A percentile compares a stretch with the other conserved stretches of the same genome.
phyloP scores from a whole-genome alignment of 768 basidiomycete species.

The Sistotremastrum suecicum region DNA sequence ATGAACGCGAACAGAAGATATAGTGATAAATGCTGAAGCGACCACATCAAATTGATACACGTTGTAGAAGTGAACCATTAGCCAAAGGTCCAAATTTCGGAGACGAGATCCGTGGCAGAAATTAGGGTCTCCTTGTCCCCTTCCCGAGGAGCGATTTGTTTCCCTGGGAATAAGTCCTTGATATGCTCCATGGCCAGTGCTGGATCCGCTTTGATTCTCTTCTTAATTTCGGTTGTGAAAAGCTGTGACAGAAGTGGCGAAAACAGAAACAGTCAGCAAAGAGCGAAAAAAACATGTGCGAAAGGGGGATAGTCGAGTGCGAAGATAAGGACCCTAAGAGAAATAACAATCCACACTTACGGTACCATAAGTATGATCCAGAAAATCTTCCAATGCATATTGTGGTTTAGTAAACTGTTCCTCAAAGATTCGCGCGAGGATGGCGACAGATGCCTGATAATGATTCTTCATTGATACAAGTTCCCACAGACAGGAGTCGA shows the following conservation, averaged over 20 bases:
- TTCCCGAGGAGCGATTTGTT: conserved; percentile 14
- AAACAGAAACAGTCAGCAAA: conserved; percentile 1
- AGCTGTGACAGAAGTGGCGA: conserved; percentile 33
- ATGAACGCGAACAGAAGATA: too few species aligned
- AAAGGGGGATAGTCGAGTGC: conserved; percentile 2
- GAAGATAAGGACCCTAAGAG: neutral
- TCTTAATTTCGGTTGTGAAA: conserved; percentile 68
- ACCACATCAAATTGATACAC: too few species aligned
- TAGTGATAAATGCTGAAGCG: too few species aligned
- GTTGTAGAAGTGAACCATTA: conserved; percentile 1
- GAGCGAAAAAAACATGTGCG: neutral
- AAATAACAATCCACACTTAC: conserved; percentile 26
- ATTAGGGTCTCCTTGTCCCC: conserved; percentile 2
- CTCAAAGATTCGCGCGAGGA: conserved; percentile 69
- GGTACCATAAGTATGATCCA: conserved; percentile 85
- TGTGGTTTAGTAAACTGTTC: conserved; percentile 88
- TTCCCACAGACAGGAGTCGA: conserved; percentile 90
- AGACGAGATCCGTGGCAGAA: conserved; percentile 23
- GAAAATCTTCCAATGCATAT: conserved; percentile 88
- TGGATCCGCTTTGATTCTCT: conserved; percentile 72
- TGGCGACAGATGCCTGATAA: conserved; percentile 81
- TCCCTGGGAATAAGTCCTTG: conserved; percentile 9
- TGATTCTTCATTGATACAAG: conserved; percentile 64
- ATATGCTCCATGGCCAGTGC: conserved; percentile 23
- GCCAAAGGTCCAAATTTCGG: conserved; percentile 34